phyloP scores from a whole-genome alignment of 306 rosid genomes.

The Rosa lucieae region DNA sequence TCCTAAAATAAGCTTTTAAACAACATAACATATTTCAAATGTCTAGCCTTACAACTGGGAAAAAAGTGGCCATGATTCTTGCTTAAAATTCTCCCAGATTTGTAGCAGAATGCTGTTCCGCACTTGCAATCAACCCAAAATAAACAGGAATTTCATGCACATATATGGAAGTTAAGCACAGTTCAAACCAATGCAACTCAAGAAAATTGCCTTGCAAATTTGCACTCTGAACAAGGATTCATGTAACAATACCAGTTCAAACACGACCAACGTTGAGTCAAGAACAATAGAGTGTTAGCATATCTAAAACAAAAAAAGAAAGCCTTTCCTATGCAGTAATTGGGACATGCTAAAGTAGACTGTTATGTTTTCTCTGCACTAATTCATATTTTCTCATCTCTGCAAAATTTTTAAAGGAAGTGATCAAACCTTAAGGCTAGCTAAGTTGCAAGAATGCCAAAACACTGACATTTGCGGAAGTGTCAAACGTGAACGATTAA shows the following conservation, averaged over 20 bases:
- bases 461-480: too few species aligned
- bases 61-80: neutral
- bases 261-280: neutral
- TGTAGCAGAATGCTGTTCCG: neutral
- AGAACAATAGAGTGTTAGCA: neutral
- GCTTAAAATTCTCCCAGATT: neutral
- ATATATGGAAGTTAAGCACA: neutral
- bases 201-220: too few species aligned
- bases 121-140: neutral
- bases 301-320: neutral
- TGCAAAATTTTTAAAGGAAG: too few species aligned
- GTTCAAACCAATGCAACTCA: neutral
- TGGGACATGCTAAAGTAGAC: neutral
- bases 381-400: too few species aligned
- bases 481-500: too few species aligned
- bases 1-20: neutral
- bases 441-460: too few species aligned
- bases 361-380: neutral
- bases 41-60: neutral
- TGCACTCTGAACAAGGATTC: neutral
- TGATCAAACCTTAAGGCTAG: too few species aligned
- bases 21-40: neutral
- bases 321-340: neutral
- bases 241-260: neutral
- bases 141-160: neutral